Percentiles rank a stretch among this genome's conserved stretches.
Conservation (phyloP, 164 flowering plant species). For the Vitis cinerea region DNA sequence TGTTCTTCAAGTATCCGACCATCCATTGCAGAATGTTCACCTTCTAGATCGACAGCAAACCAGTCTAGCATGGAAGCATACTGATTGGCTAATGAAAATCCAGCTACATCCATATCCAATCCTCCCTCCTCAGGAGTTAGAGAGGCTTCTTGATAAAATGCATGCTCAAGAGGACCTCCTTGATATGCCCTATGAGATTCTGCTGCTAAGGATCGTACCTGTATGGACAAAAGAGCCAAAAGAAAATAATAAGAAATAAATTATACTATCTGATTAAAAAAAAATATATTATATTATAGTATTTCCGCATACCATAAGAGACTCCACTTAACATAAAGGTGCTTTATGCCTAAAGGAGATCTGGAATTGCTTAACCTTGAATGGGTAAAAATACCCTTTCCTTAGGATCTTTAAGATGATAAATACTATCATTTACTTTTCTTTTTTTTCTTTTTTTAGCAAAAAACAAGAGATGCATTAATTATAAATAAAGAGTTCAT, state of each 20-base stretch:
- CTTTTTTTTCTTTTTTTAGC: too few relatives aligned
- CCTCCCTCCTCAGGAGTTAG: slow-evolving; percentile 50
- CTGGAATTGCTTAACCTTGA: too few relatives aligned
- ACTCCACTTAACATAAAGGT: too few relatives aligned
- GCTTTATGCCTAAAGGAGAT: too few relatives aligned
- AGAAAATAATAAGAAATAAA: background rate
- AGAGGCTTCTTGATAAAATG: slow-evolving; percentile 68
- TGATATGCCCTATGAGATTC: slow-evolving; percentile 97
- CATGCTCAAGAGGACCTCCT: slow-evolving; percentile 81
- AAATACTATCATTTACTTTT: too few relatives aligned
- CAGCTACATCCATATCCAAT: slow-evolving; percentile 30
- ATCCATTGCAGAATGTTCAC: slow-evolving; percentile 99
- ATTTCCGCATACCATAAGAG: too few relatives aligned
- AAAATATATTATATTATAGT: too few relatives aligned
- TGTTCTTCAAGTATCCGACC: slow-evolving; percentile 93
- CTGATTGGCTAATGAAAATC: slow-evolving; percentile 52
- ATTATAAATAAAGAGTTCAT: too few relatives aligned
- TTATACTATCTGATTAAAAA: too few relatives aligned
- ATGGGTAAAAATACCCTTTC: too few relatives aligned
- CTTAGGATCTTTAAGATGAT: too few relatives aligned
- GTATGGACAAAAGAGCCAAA: slow-evolving; percentile 4
- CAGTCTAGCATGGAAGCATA: slow-evolving; percentile 74
- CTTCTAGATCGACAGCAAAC: slow-evolving; percentile 99
- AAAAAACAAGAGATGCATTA: too few relatives aligned
- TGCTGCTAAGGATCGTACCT: slow-evolving; percentile 96